Conservation (phyloP, 768 basidiomycete species). For the Russula vinacea region DNA sequence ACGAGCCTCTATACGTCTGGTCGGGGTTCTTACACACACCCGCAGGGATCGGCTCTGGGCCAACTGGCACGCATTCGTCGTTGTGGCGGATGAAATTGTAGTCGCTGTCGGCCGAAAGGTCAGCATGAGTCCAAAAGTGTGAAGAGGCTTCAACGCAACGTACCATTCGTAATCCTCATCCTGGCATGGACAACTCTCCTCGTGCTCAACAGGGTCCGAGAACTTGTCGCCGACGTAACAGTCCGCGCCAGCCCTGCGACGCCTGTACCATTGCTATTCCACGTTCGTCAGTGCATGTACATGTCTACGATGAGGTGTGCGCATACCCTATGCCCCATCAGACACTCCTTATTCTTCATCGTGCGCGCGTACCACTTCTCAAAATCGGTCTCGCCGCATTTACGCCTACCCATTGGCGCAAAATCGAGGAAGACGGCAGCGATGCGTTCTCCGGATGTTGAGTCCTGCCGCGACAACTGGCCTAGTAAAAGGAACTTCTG, state of each 20-base stretch:
- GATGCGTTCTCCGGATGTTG: constrained; percentile 53
- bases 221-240: constrained; percentile 94
- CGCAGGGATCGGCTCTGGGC: constrained; percentile 83
- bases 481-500: constrained; percentile 94
- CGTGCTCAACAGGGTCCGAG: constrained; percentile 76
- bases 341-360: constrained; percentile 61
- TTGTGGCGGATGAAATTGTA: constrained; percentile 82
- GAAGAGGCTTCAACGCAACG: constrained; percentile 21
- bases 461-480: constrained; percentile 61
- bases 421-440: constrained; percentile 85
- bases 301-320: not conserved
- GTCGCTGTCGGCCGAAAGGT: constrained; percentile 50
- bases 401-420: constrained; percentile 55
- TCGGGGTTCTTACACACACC: constrained; percentile 60
- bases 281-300: not conserved
- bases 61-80: constrained; percentile 73
- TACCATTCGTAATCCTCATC: constrained; percentile 95
- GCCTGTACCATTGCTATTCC: constrained; percentile 90
- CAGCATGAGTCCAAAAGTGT: not conserved
- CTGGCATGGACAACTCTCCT: constrained; percentile 78
- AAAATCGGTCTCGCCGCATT: constrained; percentile 71
- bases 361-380: constrained; percentile 86
- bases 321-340: constrained; percentile 90
- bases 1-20: constrained; percentile 78
- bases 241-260: constrained; percentile 76